These are phyloP conservation scores for Hericium coralloides DNA, from an alignment of 768 basidiomycete genomes.

Conservation along the genomic window DNA sequence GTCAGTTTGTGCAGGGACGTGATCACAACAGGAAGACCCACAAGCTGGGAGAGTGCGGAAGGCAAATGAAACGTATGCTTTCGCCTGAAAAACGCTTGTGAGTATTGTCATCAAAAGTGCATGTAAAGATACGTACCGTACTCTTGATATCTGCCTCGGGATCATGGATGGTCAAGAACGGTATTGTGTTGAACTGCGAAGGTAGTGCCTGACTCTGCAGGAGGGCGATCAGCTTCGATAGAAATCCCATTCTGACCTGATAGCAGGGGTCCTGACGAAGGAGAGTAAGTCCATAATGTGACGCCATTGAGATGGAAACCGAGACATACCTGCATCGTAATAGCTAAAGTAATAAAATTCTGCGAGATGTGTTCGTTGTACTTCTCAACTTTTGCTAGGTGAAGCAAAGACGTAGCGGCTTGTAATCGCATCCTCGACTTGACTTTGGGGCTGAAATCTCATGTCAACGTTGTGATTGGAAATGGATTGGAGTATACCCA, in stretches of 20 bases:
- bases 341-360: slow-evolving; percentile 61
- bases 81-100: slow-evolving; percentile 1
- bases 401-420: slow-evolving; percentile 73
- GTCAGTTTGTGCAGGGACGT: slow-evolving; percentile 13
- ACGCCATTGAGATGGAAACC: background rate
- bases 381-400: slow-evolving; percentile 51
- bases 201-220: slow-evolving; percentile 58
- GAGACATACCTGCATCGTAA: slow-evolving; percentile 62
- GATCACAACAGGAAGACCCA: slow-evolving; percentile 26
- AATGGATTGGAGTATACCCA: slow-evolving; percentile 21
- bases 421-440: slow-evolving; percentile 77
- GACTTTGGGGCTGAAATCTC: slow-evolving; percentile 39
- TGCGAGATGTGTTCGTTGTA: slow-evolving; percentile 50
- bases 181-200: slow-evolving; percentile 70
- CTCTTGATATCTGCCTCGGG: slow-evolving; percentile 75
- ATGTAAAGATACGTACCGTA: slow-evolving; percentile 35
- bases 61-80: slow-evolving; percentile 9
- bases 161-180: slow-evolving; percentile 86
- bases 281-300: background rate
- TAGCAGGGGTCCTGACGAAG: slow-evolving; percentile 74
- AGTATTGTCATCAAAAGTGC: background rate
- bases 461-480: slow-evolving; percentile 10
- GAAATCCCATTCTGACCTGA: slow-evolving; percentile 71
- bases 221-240: slow-evolving; percentile 62
- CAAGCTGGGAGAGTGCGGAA: slow-evolving; percentile 7